Evolutionary conservation across 306 rosid genomes (phyloP).

Genomic region (Coriaria nepalensis): DNA sequence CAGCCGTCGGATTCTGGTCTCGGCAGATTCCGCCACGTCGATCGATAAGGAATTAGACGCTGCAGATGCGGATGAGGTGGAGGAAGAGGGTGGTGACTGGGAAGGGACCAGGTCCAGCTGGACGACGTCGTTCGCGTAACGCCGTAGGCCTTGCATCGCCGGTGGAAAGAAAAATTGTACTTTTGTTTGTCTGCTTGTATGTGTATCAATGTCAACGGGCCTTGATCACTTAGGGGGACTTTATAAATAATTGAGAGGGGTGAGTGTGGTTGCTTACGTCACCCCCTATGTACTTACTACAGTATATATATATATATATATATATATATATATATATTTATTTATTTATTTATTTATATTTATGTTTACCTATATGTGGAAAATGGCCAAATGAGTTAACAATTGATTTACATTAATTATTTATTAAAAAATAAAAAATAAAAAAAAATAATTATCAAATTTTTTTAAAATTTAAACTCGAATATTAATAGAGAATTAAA

Average conservation of each 20-base stretch:
- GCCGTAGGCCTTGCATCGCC: slow-evolving; percentile 56
- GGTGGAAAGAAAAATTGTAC: neutral
- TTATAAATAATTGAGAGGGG: slow-evolving; percentile 1
- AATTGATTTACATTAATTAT: too few species aligned
- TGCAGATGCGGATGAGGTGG: neutral
- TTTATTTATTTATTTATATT: too few species aligned
- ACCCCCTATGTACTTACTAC: slow-evolving; percentile 18
- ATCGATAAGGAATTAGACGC: slow-evolving; percentile 46
- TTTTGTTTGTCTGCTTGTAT: too few species aligned
- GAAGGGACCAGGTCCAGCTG: slow-evolving; percentile 41
- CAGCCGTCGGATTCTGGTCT: slow-evolving; percentile 66
- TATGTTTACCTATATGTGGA: too few species aligned
- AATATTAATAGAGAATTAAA: too few species aligned
- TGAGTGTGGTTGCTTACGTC: slow-evolving; percentile 42
- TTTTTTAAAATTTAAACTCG: too few species aligned
- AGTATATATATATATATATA: too few species aligned
- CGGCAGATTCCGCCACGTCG: slow-evolving; percentile 71
- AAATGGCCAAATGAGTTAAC: too few species aligned
- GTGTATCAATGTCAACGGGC: slow-evolving; percentile 25
- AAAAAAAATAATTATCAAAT: too few species aligned
- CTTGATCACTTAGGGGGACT: neutral
- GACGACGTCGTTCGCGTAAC: slow-evolving; percentile 48
- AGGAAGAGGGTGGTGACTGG: slow-evolving; percentile 7
- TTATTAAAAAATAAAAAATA: too few species aligned
- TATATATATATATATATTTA: too few species aligned